These are phyloP conservation scores for Entoloma clypeatum DNA, from an alignment of 1,284 basidiomycete species.

Conservation along the genomic window DNA sequence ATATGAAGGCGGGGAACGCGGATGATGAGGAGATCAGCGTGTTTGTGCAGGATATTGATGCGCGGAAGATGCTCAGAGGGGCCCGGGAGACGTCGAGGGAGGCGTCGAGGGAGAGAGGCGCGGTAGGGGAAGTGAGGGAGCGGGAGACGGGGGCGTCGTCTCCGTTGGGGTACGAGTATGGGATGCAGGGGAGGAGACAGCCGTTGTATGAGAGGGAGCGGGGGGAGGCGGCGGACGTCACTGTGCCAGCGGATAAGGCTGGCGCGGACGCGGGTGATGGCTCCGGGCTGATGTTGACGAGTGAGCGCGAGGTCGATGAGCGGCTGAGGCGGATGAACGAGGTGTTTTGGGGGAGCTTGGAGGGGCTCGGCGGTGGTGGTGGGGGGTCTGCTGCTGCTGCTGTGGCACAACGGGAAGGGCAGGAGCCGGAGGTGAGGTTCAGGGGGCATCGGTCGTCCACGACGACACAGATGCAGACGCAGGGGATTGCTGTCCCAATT, in stretches of 20 bases:
- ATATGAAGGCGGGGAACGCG: constrained; percentile 35
- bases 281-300: constrained; percentile 50
- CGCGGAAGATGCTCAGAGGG: constrained; percentile 56
- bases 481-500: no score
- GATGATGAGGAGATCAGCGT: constrained; percentile 74
- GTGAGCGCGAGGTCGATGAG: constrained; percentile 59
- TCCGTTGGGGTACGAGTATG: constrained; percentile 14
- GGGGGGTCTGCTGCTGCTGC: constrained; percentile 5
- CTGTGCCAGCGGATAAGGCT: background rate
- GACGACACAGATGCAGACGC: no score
- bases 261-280: constrained; percentile 8
- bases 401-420: constrained; percentile 10
- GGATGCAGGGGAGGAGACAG: constrained; percentile 12
- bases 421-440: no score
- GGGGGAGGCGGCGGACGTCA: constrained; percentile 2
- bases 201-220: constrained; percentile 8
- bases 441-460: no score
- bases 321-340: constrained; percentile 61
- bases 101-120: constrained; percentile 29
- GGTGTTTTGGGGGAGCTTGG: constrained; percentile 55
- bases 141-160: constrained; percentile 15
- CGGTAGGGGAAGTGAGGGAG: constrained; percentile 23
- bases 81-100: no score
- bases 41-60: constrained; percentile 72
- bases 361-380: constrained; percentile 37